Conservation (phyloP, 1,284 basidiomycete genomes). For the Flammula alnicola region DNA sequence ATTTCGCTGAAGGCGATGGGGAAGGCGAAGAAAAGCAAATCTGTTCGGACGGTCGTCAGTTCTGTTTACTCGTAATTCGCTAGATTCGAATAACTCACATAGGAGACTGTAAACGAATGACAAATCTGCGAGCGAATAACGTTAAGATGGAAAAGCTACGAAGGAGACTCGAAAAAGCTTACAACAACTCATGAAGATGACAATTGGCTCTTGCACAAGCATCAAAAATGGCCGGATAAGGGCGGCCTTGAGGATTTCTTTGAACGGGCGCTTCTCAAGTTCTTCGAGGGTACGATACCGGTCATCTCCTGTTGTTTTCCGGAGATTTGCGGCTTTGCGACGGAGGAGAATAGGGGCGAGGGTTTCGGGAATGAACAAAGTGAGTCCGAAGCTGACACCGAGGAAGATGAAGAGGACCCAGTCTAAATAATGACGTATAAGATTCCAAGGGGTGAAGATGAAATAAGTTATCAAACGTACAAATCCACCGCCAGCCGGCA, state of each 20-base stretch:
- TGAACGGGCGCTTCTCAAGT: slow-evolving; percentile 35
- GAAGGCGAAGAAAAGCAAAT: slow-evolving; percentile 47
- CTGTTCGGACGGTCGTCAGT: too few relatives aligned
- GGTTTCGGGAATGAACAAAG: slow-evolving; percentile 65
- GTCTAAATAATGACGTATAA: slow-evolving; percentile 28
- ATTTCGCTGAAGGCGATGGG: slow-evolving; percentile 42
- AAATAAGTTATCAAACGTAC: slow-evolving; percentile 24
- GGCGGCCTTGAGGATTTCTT: slow-evolving; percentile 36
- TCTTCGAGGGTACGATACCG: slow-evolving; percentile 39
- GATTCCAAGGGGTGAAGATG: background rate
- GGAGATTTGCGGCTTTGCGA: slow-evolving; percentile 37
- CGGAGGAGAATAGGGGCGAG: slow-evolving; percentile 52
- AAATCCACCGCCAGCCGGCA: slow-evolving; percentile 60
- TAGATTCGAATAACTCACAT: too few relatives aligned
- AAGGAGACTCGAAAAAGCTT: slow-evolving; percentile 13
- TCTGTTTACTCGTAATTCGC: too few relatives aligned
- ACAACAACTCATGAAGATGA: slow-evolving; percentile 51
- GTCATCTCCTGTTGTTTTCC: slow-evolving; percentile 41
- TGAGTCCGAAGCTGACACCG: slow-evolving; percentile 47
- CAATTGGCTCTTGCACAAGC: slow-evolving; percentile 45
- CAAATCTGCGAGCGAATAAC: slow-evolving; percentile 25
- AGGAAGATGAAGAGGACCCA: slow-evolving; percentile 66
- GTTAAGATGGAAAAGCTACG: background rate
- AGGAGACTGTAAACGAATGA: slow-evolving; percentile 31
- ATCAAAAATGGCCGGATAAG: slow-evolving; percentile 47